Evolutionary conservation across 1,284 basidiomycete genomes (phyloP).

Genomic region (Erythrobasidium hasegawianum): DNA sequence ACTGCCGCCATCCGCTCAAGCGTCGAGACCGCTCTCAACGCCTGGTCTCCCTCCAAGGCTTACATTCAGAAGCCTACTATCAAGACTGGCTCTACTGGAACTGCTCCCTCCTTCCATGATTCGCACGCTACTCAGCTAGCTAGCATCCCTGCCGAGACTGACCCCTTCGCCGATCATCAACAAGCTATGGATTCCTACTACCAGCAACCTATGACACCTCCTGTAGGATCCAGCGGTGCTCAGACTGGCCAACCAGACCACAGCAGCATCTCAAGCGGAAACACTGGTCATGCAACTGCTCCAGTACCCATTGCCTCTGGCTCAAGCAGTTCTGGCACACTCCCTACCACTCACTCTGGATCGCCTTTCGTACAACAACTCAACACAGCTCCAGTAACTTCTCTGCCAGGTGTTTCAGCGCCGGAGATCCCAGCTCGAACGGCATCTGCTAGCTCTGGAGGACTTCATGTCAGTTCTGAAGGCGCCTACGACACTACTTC

Average conservation of each 20-base stretch:
- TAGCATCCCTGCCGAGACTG: constrained; percentile 11
- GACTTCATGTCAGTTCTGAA: neutral
- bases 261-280: neutral
- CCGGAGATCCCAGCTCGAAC: constrained; percentile 12
- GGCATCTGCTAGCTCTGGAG: neutral
- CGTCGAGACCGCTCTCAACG: constrained; percentile 34
- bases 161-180: constrained; percentile 25
- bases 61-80: constrained; percentile 31
- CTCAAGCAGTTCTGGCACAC: neutral
- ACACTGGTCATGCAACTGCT: neutral
- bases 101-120: constrained; percentile 31
- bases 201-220: constrained; percentile 12
- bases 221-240: neutral
- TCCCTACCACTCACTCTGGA: neutral
- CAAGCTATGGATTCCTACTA: constrained; percentile 33
- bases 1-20: constrained; percentile 42
- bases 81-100: neutral
- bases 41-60: constrained; percentile 28
- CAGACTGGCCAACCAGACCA: neutral
- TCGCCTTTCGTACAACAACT: constrained; percentile 30
- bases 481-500: neutral
- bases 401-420: neutral
- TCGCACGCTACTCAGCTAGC: constrained; percentile 23
- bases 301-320: constrained; percentile 17
- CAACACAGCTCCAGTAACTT: constrained; percentile 35